These are phyloP conservation scores for Picea sitchensis DNA, from an alignment of 75 land plant genomes.

Conservation along the genomic window DNA sequence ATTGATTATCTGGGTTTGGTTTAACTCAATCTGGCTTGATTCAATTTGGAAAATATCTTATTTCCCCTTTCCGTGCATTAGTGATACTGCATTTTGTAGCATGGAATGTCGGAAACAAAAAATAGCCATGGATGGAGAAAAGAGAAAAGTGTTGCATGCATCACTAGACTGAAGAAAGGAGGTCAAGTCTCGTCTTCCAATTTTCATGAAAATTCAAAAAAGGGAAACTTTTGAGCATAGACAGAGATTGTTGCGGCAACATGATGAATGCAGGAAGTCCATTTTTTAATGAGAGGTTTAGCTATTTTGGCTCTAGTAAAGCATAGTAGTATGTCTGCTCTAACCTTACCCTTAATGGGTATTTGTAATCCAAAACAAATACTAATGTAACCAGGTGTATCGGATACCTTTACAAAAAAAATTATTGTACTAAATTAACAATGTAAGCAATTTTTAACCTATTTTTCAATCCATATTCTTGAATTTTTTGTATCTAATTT, in stretches of 20 bases:
- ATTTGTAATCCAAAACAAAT: too few relatives aligned
- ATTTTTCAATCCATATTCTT: too few relatives aligned
- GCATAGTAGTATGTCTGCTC: too few relatives aligned
- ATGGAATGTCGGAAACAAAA: conserved; percentile 61
- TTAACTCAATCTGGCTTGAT: background rate
- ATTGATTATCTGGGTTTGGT: background rate
- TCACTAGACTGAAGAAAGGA: conserved; percentile 33
- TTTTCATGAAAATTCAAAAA: background rate
- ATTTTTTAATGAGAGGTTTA: too few relatives aligned
- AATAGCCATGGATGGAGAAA: conserved; percentile 52
- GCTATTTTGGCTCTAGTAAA: too few relatives aligned
- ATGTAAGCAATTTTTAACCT: too few relatives aligned
- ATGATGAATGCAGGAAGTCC: background rate
- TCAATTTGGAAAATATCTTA: background rate
- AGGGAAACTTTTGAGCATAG: background rate
- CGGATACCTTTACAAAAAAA: too few relatives aligned
- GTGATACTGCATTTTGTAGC: conserved; percentile 78
- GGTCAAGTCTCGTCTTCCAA: background rate
- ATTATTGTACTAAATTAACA: too few relatives aligned
- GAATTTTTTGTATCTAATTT: too few relatives aligned
- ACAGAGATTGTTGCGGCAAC: background rate
- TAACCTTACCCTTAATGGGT: too few relatives aligned
- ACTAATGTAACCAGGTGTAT: too few relatives aligned
- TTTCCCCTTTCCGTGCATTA: conserved; percentile 27
- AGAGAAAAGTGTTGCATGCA: conserved; percentile 27